Conservation (phyloP, 768 basidiomycete genomes). For the Panaeolus papilionaceus region DNA sequence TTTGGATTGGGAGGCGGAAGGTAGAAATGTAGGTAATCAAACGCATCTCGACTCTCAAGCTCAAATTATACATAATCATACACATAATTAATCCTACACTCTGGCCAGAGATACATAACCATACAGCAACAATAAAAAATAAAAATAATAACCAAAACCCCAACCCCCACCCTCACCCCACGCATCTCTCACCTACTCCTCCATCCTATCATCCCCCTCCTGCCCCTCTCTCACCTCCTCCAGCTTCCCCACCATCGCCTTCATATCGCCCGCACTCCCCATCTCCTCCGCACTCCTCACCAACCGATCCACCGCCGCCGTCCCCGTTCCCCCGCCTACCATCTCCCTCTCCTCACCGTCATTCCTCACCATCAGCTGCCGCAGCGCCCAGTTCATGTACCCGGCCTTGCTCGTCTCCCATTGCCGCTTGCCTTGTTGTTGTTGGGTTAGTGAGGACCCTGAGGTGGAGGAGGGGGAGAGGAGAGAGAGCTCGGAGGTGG, state of each 20-base stretch:
- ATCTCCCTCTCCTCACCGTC: slow-evolving; percentile 1
- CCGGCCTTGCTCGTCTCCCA: slow-evolving; percentile 82
- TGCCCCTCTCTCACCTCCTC: neutral
- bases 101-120: no score
- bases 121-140: no score
- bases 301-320: slow-evolving; percentile 28
- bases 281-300: slow-evolving; percentile 28
- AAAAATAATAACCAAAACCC: no score
- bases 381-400: slow-evolving; percentile 80
- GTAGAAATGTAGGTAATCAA: no score
- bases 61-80: no score
- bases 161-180: no score
- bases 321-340: slow-evolving; percentile 27
- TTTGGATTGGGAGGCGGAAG: no score
- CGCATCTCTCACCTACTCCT: neutral
- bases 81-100: no score
- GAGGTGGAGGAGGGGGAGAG: slow-evolving; percentile 31
- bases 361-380: slow-evolving; percentile 49
- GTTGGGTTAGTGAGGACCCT: slow-evolving; percentile 40
- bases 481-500: slow-evolving; percentile 34
- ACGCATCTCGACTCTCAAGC: no score
- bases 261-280: slow-evolving; percentile 25
- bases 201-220: neutral
- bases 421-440: slow-evolving; percentile 68
- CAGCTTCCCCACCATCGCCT: neutral